These are phyloP conservation scores for Penstemon eatonii DNA, from an alignment of 257 asterid species.

Conservation along the genomic window DNA sequence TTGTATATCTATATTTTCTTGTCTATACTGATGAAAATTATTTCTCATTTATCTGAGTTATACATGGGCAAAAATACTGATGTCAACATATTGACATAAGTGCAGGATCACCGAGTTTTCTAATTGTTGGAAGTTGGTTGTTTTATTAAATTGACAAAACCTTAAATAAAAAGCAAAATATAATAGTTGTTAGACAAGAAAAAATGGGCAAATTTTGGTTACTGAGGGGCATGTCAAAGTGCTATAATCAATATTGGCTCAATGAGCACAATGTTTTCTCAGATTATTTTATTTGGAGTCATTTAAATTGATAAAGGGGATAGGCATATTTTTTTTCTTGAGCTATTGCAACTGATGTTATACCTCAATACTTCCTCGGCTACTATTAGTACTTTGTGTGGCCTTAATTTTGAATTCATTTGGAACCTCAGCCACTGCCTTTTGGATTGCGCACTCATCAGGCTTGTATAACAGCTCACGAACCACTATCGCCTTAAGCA, in stretches of 20 bases:
- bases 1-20: slow-evolving; percentile 10
- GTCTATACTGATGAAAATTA: not conserved
- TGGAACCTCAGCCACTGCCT: too few relatives aligned
- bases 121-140: slow-evolving; percentile 9
- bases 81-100: slow-evolving; percentile 3
- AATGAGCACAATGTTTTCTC: not conserved
- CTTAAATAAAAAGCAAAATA: not conserved
- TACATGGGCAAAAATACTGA: slow-evolving; percentile 13
- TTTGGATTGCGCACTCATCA: too few relatives aligned
- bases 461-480: too few relatives aligned
- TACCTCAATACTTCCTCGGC: not conserved
- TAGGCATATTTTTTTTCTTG: not conserved
- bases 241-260: not conserved
- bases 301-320: not conserved
- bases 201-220: not conserved
- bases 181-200: not conserved
- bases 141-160: slow-evolving; percentile 5
- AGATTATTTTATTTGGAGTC: not conserved
- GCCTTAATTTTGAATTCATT: too few relatives aligned
- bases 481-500: too few relatives aligned
- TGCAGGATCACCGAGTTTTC: slow-evolving; percentile 16
- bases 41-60: slow-evolving; percentile 20
- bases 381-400: not conserved
- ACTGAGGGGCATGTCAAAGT: not conserved
- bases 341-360: not conserved